Evolutionary conservation across 2,329 filamentous ascomycete species (phyloP), one percentile per base, ranked within the genome.

Genomic region (Penicillium sp.): DNA sequence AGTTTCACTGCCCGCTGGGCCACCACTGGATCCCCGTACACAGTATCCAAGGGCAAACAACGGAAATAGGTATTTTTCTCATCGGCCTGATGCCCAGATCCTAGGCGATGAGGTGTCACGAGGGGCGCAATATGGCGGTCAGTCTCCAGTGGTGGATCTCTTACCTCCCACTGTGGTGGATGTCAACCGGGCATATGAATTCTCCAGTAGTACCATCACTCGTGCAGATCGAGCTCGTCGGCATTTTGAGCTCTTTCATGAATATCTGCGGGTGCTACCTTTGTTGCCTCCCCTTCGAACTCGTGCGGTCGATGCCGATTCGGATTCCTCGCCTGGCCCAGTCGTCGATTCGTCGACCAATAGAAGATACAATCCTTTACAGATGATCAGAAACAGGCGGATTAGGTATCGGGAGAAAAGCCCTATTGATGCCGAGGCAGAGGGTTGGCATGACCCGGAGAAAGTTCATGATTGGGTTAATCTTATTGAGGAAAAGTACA

Each of bases 301-400:
- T 13, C 36, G n/a, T 26, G 26, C 29, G 9, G 46, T 46, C 8
- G 33, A 50, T 25, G 15, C 36, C 2, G 57, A 54, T 15, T 32
- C 51, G 30, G 25, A 27, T n/a, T n/a, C 10, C 25, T 36, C 39
- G 4, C 43, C 48, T 15, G 16, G 21, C 4, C 53, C 63, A 1
- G 57, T 64, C 42, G 64, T 69, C 47, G 56, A 68, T 33, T 51
- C 68, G 44, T 62, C 39, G 19, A 32, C 83, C 6, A 85, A 86
- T 4, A 82, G 90, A 36, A 69, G 74, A 2, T 97, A 97, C 62
- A 95, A 98, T 60, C 93, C 91, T 4, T 69, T 98, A 16, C 93
- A 97, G 64, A 88, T 88, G 54, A 86, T 97, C 39, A 83, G 93
- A 14, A 97, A 98, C 59, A 79, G 91, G 33, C 91, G 90, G 60